Evolutionary conservation across 345 rosid species (phyloP).

Genomic region (Linum usitatissimum): DNA sequence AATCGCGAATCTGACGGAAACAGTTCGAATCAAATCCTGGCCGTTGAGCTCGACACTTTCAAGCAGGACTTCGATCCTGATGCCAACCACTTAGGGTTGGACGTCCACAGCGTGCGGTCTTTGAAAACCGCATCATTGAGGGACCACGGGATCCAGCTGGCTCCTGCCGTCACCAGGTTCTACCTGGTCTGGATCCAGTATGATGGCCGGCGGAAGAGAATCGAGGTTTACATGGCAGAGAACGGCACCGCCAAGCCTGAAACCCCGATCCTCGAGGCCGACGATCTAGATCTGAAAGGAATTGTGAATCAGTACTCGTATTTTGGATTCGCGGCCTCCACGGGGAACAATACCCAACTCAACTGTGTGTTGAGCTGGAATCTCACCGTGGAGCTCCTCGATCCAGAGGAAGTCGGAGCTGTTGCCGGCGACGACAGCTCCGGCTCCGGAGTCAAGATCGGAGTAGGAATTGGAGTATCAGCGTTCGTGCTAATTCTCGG

Average conservation of each 20-base stretch:
- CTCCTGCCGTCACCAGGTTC: slow-evolving; percentile 19
- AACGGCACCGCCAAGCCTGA: slow-evolving; percentile 14
- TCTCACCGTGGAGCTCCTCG: slow-evolving; percentile 34
- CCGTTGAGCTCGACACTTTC: slow-evolving; percentile 41
- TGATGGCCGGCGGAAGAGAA: slow-evolving; percentile 23
- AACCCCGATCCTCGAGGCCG: slow-evolving; percentile 18
- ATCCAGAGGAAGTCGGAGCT: not conserved
- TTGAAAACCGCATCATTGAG: slow-evolving; percentile 12
- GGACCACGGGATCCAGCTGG: not conserved
- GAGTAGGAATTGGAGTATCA: slow-evolving; percentile 23
- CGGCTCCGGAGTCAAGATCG: slow-evolving; percentile 9
- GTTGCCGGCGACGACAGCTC: not conserved
- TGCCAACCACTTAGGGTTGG: slow-evolving; percentile 40
- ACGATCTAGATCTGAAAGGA: slow-evolving; percentile 27
- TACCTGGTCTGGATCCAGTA: slow-evolving; percentile 41
- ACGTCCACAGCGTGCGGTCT: slow-evolving; percentile 34
- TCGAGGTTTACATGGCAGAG: slow-evolving; percentile 34
- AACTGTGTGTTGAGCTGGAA: slow-evolving; percentile 47
- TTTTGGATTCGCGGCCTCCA: slow-evolving; percentile 49
- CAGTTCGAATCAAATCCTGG: slow-evolving; percentile 31
- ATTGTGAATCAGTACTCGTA: slow-evolving; percentile 30
- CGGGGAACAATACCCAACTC: slow-evolving; percentile 30
- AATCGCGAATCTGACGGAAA: slow-evolving; percentile 37
- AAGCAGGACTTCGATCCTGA: slow-evolving; percentile 38
- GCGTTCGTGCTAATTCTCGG: slow-evolving; percentile 4